Conservation (phyloP, 768 basidiomycete species). For the Lactifluus rugatus region DNA sequence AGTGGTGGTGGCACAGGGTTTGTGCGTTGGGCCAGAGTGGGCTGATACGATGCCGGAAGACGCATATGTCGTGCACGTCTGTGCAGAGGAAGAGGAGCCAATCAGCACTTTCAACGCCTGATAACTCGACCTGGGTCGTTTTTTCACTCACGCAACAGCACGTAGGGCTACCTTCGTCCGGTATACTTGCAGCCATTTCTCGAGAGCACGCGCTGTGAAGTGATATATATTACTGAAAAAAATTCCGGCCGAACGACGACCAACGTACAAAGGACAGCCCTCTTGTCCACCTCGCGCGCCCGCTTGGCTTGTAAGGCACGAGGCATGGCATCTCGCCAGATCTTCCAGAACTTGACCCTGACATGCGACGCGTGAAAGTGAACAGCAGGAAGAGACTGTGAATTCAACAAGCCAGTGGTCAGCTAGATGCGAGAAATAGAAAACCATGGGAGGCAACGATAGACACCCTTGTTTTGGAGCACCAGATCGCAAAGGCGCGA, state of each 20-base stretch:
- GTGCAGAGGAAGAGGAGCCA: slow-evolving; percentile 8
- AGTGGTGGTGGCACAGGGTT: slow-evolving; percentile 18
- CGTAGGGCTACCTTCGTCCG: slow-evolving; percentile 64
- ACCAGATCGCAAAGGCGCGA: slow-evolving; percentile 66
- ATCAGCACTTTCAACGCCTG: neutral
- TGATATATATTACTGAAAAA: slow-evolving; percentile 13
- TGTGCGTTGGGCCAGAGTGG: slow-evolving; percentile 29
- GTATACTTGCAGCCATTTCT: slow-evolving; percentile 60
- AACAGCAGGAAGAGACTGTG: slow-evolving; percentile 69
- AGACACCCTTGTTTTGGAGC: slow-evolving; percentile 57
- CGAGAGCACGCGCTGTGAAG: slow-evolving; percentile 40
- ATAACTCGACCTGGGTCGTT: neutral
- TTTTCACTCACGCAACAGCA: slow-evolving; percentile 65
- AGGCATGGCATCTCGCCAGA: slow-evolving; percentile 65
- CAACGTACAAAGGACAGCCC: slow-evolving; percentile 47
- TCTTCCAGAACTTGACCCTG: slow-evolving; percentile 52
- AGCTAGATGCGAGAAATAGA: neutral
- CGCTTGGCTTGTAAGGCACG: slow-evolving; percentile 52
- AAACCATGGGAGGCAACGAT: neutral
- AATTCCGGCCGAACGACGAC: neutral
- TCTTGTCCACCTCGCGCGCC: slow-evolving; percentile 54
- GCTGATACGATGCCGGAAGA: slow-evolving; percentile 41
- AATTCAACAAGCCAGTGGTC: slow-evolving; percentile 11
- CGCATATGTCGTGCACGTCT: slow-evolving; percentile 79
- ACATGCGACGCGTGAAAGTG: slow-evolving; percentile 55